Evolutionary conservation across 1,284 basidiomycete genomes (phyloP).

Genomic region (Rhodofomes roseus): DNA sequence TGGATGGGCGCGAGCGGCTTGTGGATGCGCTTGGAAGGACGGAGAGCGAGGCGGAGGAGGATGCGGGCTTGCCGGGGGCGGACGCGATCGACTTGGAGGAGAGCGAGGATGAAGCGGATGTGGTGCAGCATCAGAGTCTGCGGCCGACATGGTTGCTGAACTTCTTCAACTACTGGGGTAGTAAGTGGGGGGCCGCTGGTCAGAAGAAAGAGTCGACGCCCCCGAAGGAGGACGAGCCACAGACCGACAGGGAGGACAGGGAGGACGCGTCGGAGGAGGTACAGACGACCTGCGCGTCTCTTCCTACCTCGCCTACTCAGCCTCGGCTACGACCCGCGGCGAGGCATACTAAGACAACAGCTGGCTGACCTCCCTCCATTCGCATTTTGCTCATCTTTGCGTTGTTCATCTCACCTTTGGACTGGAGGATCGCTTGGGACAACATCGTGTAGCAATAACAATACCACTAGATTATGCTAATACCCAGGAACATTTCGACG

Average conservation of each 20-base stretch:
- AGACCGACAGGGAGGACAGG: conserved; percentile 2
- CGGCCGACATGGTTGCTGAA: conserved; percentile 71
- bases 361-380: background rate
- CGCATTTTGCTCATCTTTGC: background rate
- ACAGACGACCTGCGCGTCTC: background rate
- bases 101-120: conserved; percentile 48
- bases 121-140: conserved; percentile 52
- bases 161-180: conserved; percentile 72
- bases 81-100: conserved; percentile 28
- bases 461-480: conserved; percentile 20
- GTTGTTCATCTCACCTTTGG: conserved; percentile 4
- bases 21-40: conserved; percentile 69
- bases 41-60: conserved; percentile 73
- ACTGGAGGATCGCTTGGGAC: conserved; percentile 17
- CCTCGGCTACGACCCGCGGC: background rate
- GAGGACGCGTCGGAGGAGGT: background rate
- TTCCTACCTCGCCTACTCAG: conserved; percentile 11
- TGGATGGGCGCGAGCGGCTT: conserved; percentile 55
- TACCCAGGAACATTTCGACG: background rate
- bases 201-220: conserved; percentile 10
- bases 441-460: conserved; percentile 22
- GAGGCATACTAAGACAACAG: background rate
- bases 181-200: conserved; percentile 32
- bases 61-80: conserved; percentile 39
- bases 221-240: background rate